Conservation (phyloP, 73 alveolate species). For the Blepharisma japonicum region DNA sequence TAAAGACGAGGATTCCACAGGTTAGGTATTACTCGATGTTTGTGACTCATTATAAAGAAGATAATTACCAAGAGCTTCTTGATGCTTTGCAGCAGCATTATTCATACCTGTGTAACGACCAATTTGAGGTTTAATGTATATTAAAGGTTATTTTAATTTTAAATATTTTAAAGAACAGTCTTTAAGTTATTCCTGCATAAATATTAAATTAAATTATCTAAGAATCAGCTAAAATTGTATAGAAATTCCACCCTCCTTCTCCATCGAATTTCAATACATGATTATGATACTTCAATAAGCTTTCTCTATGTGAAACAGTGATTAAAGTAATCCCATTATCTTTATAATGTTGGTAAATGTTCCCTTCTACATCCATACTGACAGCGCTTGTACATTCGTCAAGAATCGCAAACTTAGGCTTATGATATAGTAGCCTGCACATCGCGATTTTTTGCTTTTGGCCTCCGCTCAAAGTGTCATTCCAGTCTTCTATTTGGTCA, state of each 20-base stretch:
- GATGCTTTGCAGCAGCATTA: conserved; percentile 2
- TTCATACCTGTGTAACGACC: not conserved
- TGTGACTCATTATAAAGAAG: not conserved
- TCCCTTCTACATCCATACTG: conserved; percentile 79
- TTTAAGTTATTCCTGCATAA: no score
- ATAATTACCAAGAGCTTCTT: conserved; percentile 4
- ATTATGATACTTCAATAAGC: conserved; percentile 85
- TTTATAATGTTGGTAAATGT: conserved; percentile 70
- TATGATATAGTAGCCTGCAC: conserved; percentile 91
- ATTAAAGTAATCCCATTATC: conserved; percentile 81
- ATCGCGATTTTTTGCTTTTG: conserved; percentile 92
- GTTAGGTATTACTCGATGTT: not conserved
- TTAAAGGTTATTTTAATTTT: no score
- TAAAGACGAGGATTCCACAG: conserved; percentile 20
- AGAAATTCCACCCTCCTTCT: conserved; percentile 37
- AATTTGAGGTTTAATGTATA: not conserved
- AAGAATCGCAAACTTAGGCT: conserved; percentile 83
- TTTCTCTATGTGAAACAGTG: conserved; percentile 86
- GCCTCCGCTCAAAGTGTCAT: conserved; percentile 88
- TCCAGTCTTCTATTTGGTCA: conserved; percentile 77
- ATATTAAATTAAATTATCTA: no score
- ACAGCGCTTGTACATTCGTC: conserved; percentile 94
- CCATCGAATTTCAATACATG: conserved; percentile 82
- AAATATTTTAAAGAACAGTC: no score
- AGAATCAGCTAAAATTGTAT: not conserved